phyloP scores from a whole-genome alignment of 106 monocot genomes.

The Dactylorhiza incarnata region DNA sequence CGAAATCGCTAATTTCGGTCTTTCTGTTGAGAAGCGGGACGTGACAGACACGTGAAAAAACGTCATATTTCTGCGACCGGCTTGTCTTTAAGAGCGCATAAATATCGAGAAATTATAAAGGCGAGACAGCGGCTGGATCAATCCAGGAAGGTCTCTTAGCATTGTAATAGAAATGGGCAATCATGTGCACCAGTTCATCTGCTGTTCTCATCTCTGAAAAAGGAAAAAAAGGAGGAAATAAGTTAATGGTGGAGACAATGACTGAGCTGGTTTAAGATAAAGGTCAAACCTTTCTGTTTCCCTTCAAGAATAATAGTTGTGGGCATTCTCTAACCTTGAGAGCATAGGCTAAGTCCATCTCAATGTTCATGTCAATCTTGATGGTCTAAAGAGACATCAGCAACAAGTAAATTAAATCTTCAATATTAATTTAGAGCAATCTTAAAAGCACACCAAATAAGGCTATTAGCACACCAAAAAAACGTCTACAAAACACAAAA shows the following conservation, averaged over 20 bases:
- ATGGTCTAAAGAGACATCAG: constrained; percentile 4
- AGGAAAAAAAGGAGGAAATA: too few species aligned
- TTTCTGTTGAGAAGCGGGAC: background rate
- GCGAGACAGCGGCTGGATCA: constrained; percentile 16
- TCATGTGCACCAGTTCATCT: constrained; percentile 24
- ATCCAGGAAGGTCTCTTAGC: constrained; percentile 22
- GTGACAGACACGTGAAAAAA: too few species aligned
- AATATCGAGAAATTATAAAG: background rate
- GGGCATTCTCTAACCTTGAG: constrained; percentile 30
- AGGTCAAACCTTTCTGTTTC: constrained; percentile 21
- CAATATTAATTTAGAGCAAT: background rate
- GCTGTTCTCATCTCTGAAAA: constrained; percentile 16
- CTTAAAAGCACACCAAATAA: too few species aligned
- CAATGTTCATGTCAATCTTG: constrained; percentile 31
- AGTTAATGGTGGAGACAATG: background rate
- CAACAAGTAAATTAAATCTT: background rate
- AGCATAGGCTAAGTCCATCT: constrained; percentile 22
- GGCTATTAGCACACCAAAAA: too few species aligned
- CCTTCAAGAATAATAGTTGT: constrained; percentile 21
- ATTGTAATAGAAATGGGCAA: constrained; percentile 29
- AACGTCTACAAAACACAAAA: too few species aligned
- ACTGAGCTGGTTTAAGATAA: background rate
- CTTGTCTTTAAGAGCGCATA: background rate
- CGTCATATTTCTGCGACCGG: background rate
- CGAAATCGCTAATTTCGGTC: background rate